Evolutionary conservation across 31 red algal species (phyloP), one percentile per base, ranked within the genome.

Genomic region (Odonthalia washingtoniensis): DNA sequence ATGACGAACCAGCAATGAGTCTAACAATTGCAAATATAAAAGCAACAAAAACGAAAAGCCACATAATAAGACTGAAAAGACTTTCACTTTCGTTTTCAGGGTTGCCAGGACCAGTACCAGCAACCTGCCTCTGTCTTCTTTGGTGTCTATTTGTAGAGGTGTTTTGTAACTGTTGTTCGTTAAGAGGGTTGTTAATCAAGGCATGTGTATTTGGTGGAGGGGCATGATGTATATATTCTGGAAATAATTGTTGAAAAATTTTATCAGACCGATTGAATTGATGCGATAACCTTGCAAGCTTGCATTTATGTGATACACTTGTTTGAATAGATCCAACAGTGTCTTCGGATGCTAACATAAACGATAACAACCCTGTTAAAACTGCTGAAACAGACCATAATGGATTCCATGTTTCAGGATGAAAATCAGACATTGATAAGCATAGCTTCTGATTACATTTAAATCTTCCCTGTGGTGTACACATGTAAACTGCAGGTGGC

Each of bases 351-450:
- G 74, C 85, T 1, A 95, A 63, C 96, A 98, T 98, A 70, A 98
- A 98, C 30, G 96, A 95, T 1, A 98, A 76, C 9, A 98, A 65
- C 34, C 96, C 96, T 5, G 93, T 95, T 12, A 98, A 65, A 18
- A 98, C 92, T 3, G 93, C 89, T 3, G 89, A 87, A 26, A 95
- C 91, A 27, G 90, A 93, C 96, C 96, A 98, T 26, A 95, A 43
- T 0, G 96, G 93, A 49, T 95, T 95, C 96, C 96, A 98, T 40
- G 87, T 95, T 87, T 98, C 96, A 27, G 92, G 92, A 79, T 98
- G 96, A 63, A 90, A 95, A 72, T 93, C 89, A 43, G 90, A 91
- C 96, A 98, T 98, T 24, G 92, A 95, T 3, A 98, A 76, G 72
- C 96, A 98, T 21, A 98, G 70, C 69, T 92, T 92, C 40, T 89